Conservation (phyloP, 2,329 filamentous ascomycete genomes). For the Pyricularia sp. region DNA sequence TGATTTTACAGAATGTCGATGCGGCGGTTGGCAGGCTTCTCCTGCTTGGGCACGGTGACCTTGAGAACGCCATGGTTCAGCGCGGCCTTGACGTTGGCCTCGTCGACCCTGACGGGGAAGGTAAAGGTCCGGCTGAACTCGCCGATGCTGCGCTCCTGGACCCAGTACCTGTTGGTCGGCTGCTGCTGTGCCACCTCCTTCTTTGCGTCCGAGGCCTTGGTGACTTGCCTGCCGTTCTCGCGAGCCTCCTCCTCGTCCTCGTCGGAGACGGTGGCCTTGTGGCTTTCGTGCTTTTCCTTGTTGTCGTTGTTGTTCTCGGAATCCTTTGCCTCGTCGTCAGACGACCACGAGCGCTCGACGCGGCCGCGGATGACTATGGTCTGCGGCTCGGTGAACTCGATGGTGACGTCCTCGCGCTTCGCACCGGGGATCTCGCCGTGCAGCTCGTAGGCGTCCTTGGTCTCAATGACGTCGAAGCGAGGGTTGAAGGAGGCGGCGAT, state of each 20-base stretch:
- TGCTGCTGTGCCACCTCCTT: constrained; percentile 15
- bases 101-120: constrained; percentile 52
- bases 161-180: constrained; percentile 45
- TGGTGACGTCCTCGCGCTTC: constrained; percentile 57
- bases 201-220: constrained; percentile 18
- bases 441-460: constrained; percentile 55
- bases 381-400: constrained; percentile 68
- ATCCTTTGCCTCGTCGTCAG: constrained; percentile 20
- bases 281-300: constrained; percentile 2
- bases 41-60: constrained; percentile 53
- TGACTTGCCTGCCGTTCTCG: constrained; percentile 13
- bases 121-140: constrained; percentile 56
- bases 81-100: constrained; percentile 45
- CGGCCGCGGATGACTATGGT: constrained; percentile 59
- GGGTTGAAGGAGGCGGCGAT: constrained; percentile 47
- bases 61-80: constrained; percentile 54
- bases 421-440: constrained; percentile 70
- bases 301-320: constrained; percentile 22
- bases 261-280: constrained; percentile 53
- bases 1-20: constrained; percentile 36
- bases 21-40: constrained; percentile 42
- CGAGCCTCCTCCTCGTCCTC: constrained; percentile 24
- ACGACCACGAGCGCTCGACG: constrained; percentile 45
- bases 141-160: constrained; percentile 51
- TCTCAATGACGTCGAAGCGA: constrained; percentile 68